Conservation (phyloP, 2,329 filamentous ascomycete genomes). For the Aspergillus sclerotialis region DNA sequence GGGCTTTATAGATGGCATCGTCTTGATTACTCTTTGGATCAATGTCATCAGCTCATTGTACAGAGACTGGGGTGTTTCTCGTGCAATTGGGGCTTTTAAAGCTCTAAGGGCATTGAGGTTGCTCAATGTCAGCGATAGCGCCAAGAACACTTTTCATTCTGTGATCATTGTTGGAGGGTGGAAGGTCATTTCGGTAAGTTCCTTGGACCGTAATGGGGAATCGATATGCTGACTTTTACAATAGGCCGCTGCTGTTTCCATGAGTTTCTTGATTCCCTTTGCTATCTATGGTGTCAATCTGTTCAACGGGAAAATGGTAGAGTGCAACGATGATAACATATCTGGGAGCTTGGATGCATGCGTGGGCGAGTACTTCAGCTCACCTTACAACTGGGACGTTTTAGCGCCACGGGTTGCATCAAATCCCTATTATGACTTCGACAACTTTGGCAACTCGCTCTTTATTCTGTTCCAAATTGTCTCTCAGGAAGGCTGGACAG, state of each 20-base stretch:
- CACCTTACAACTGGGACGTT: conserved; percentile 77
- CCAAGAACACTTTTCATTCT: conserved; percentile 92
- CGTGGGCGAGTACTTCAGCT: conserved; percentile 71
- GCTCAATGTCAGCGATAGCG: conserved; percentile 93
- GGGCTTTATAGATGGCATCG: conserved; percentile 91
- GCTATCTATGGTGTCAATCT: conserved; percentile 93
- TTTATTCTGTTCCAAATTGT: conserved; percentile 99
- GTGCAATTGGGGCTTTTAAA: conserved; percentile 94
- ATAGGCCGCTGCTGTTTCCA: conserved; percentile 78
- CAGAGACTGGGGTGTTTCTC: conserved; percentile 75
- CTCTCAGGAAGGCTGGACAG: conserved; percentile 95
- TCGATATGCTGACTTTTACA: conserved; percentile 3
- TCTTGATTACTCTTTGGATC: conserved; percentile 89
- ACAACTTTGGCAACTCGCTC: conserved; percentile 85
- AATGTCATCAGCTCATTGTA: conserved; percentile 79
- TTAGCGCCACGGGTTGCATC: conserved; percentile 72
- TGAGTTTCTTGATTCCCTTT: conserved; percentile 91
- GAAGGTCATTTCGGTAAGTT: conserved; percentile 77
- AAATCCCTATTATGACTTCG: conserved; percentile 86
- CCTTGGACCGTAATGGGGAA: not conserved
- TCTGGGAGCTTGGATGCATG: conserved; percentile 60
- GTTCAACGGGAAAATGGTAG: conserved; percentile 73
- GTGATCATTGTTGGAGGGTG: conserved; percentile 89
- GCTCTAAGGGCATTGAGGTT: conserved; percentile 83
- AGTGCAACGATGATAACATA: conserved; percentile 67